Conservation (phyloP, 805 yeast species). For the Metschnikowia drakensbergensis region DNA sequence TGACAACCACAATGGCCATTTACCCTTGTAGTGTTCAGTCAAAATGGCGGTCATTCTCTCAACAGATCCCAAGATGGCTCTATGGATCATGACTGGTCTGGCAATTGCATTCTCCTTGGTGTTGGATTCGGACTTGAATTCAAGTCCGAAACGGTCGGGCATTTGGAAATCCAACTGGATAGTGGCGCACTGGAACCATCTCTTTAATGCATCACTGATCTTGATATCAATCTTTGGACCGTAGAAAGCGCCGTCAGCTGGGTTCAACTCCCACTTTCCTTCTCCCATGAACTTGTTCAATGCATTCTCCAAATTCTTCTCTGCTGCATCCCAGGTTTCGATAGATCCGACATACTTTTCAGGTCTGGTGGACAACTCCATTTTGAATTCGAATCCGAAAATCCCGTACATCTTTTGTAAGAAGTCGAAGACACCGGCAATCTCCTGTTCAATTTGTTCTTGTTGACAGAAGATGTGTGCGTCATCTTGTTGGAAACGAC, state of each 20-base stretch:
- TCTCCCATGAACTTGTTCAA: slow-evolving; percentile 73
- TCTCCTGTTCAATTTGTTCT: slow-evolving; percentile 86
- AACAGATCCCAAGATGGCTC: slow-evolving; percentile 96
- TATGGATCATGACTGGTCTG: slow-evolving; percentile 98
- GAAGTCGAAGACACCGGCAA: slow-evolving; percentile 80
- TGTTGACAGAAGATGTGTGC: slow-evolving; percentile 96
- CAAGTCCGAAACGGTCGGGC: slow-evolving; percentile 89
- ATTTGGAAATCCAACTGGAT: slow-evolving; percentile 98
- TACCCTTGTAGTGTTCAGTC: slow-evolving; percentile 97
- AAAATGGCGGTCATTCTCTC: slow-evolving; percentile 99
- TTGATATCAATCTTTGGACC: slow-evolving; percentile 95
- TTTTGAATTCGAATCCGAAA: slow-evolving; percentile 91
- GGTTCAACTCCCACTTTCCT: slow-evolving; percentile 89
- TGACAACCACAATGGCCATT: slow-evolving; percentile 99
- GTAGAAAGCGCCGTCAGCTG: slow-evolving; percentile 96
- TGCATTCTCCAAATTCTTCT: slow-evolving; percentile 75
- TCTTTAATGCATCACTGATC: slow-evolving; percentile 88
- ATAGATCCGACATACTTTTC: slow-evolving; percentile 93
- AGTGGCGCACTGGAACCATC: slow-evolving; percentile 99
- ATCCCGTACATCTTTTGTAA: slow-evolving; percentile 81
- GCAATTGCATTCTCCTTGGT: slow-evolving; percentile 54
- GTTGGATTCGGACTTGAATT: slow-evolving; percentile 64
- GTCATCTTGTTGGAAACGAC: slow-evolving; percentile 99
- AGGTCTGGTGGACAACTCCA: slow-evolving; percentile 97
- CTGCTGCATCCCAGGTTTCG: slow-evolving; percentile 93